Conservation (phyloP, 352 stramenopile genomes). For the Phytophthora colocasiae region DNA sequence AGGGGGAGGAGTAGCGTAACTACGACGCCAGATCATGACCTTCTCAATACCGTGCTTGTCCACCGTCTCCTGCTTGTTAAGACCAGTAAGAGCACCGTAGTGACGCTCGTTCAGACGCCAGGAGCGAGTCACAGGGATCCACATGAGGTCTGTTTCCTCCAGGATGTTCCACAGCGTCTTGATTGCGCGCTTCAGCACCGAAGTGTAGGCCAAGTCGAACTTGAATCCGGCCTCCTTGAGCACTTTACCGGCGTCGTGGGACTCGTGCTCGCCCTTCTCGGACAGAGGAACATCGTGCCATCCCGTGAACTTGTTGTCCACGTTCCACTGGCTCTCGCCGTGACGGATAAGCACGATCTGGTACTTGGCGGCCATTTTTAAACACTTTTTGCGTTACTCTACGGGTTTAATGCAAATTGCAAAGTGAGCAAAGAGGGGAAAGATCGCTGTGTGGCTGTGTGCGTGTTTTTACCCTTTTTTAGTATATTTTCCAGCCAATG, state of each 20-base stretch:
- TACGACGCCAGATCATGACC: conserved; percentile 97
- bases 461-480: conserved; percentile 32
- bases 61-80: conserved; percentile 99
- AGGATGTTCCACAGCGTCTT: conserved; percentile 97
- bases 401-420: conserved; percentile 36
- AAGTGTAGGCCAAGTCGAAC: conserved; percentile 97
- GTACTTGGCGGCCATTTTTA: conserved; percentile 73
- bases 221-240: conserved; percentile 93
- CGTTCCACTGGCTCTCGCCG: conserved; percentile 98
- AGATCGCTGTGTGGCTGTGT: neutral
- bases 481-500: conserved; percentile 10
- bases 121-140: conserved; percentile 94
- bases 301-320: conserved; percentile 98
- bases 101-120: conserved; percentile 99
- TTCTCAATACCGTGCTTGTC: conserved; percentile 99
- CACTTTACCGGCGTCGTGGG: conserved; percentile 94
- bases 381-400: conserved; percentile 1
- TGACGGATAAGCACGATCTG: conserved; percentile 93
- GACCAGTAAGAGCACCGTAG: conserved; percentile 97
- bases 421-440: conserved; percentile 34
- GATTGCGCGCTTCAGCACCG: conserved; percentile 97
- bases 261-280: conserved; percentile 90
- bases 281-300: conserved; percentile 98
- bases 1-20: conserved; percentile 97
- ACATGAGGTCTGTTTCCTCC: conserved; percentile 97